A percentile compares a stretch with the other conserved stretches of the same genome.
Conservation (phyloP, 2,329 filamentous ascomycete genomes). For the Fusarium beomiforme region DNA sequence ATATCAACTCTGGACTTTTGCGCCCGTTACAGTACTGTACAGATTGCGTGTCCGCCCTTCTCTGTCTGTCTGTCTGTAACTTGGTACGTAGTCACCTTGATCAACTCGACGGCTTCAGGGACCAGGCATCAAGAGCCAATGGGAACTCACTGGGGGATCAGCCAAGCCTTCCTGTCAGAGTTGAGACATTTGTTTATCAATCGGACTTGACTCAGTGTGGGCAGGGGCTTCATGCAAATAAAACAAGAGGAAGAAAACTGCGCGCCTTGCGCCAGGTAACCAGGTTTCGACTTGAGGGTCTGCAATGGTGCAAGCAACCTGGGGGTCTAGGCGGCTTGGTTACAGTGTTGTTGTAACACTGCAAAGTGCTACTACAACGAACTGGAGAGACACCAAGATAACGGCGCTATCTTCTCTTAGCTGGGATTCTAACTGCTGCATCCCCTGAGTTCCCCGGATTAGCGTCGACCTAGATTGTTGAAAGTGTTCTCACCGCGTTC, state of each 20-base stretch:
- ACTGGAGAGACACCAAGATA: slow-evolving; percentile 30
- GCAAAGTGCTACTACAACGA: not conserved
- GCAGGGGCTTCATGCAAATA: not conserved
- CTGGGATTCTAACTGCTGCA: slow-evolving; percentile 15
- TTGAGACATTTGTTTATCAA: slow-evolving; percentile 27
- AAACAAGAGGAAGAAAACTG: not conserved
- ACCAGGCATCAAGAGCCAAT: slow-evolving; percentile 14
- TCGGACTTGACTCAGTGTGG: slow-evolving; percentile 4
- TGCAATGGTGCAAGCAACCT: too few relatives aligned
- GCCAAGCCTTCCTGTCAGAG: not conserved
- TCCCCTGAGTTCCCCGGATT: slow-evolving; percentile 33
- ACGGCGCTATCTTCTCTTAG: slow-evolving; percentile 33
- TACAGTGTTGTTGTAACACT: not conserved
- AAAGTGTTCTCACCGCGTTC: slow-evolving; percentile 27
- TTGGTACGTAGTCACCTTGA: too few relatives aligned
- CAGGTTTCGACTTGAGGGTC: slow-evolving; percentile 12
- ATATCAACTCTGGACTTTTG: slow-evolving; percentile 29
- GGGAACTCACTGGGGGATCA: not conserved
- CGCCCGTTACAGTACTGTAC: slow-evolving; percentile 35
- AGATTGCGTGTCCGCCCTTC: slow-evolving; percentile 34
- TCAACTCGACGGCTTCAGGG: slow-evolving; percentile 10
- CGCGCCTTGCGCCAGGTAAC: slow-evolving; percentile 16
- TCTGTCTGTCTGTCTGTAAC: slow-evolving; percentile 6
- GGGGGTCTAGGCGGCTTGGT: too few relatives aligned
- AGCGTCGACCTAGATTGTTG: slow-evolving; percentile 24